Evolutionary conservation across 1,284 basidiomycete species (phyloP), one percentile per base, ranked within the genome.

Genomic region (Taiwanofungus camphoratus): DNA sequence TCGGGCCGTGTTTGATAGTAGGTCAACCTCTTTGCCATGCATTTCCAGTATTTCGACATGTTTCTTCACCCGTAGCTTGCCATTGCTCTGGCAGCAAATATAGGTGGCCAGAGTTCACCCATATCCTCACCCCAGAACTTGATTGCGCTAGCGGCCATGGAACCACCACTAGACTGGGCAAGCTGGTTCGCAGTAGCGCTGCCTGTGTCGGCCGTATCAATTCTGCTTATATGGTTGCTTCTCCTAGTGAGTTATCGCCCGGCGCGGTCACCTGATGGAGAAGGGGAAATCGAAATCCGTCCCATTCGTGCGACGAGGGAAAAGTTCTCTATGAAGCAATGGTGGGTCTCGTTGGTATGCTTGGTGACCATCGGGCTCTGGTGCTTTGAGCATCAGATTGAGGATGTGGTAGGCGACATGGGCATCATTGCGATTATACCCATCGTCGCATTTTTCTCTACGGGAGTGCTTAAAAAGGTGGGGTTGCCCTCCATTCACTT

Each of bases 41-140:
- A 12, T 29, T 34, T 19, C 38, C 32, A 39, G 52, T 36, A 42
- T 41, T 36, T 21, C 8, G 16, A n/a, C 20, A 26, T 18, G 29
- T 22, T 26, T 9, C 29, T 27, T 35, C 26, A 27, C n/a, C 9
- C 15, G 11, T 56, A 92, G 90, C 78, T 99, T 52, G 94, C 89
- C 7, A 99, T 99, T 49, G 96, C 96, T 1, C 77, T 99, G 4
- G 93, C 95, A 0, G 92, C 94, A 24, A 99, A 99, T 64, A 95
- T 99, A 48, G 96, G 96, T n/a, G 93, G 93, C 0, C 92, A 95
- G 66, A 89, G 85, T 42, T 97, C 92, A 2, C 93, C 92, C 4
- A 88, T 88, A 27, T 96, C 94, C 0, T 96, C 93, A 0, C 95
- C 96, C 1, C 96, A 99, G 65, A 99, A 99, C 63, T 76, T 98